A percentile compares a stretch with the other conserved stretches of the same genome.
These are phyloP conservation scores for Trichosphaerium sp. DNA, from an alignment of 78 protist species.

Conservation along the genomic window DNA sequence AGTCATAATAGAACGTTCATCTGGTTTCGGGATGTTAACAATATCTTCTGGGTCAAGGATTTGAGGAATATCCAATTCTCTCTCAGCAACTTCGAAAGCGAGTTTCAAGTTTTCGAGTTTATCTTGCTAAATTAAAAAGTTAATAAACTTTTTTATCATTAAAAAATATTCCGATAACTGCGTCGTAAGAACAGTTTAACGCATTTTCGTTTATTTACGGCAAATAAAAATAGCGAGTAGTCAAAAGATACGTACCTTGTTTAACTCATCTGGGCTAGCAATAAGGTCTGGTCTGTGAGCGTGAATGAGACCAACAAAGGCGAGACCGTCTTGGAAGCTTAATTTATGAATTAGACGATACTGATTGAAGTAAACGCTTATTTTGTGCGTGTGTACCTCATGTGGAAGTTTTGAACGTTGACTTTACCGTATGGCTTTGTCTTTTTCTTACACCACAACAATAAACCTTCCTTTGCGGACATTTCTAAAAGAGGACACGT, in stretches of 20 bases:
- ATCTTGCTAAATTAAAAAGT: slow-evolving; percentile 24
- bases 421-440: slow-evolving; percentile 31
- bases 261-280: slow-evolving; percentile 2
- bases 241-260: not conserved
- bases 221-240: not conserved
- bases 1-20: slow-evolving; percentile 75
- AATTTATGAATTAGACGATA: too few species aligned
- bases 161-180: too few species aligned
- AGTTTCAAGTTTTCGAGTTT: slow-evolving; percentile 41
- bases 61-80: slow-evolving; percentile 54
- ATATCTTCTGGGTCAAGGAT: slow-evolving; percentile 66
- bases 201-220: too few species aligned
- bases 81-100: slow-evolving; percentile 71
- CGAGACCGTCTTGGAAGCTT: slow-evolving; percentile 57
- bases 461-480: slow-evolving; percentile 57
- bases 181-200: too few species aligned
- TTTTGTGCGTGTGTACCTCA: slow-evolving; percentile 27
- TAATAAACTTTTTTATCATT: too few species aligned
- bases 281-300: slow-evolving; percentile 51
- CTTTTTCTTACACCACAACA: slow-evolving; percentile 62
- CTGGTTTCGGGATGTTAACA: slow-evolving; percentile 52
- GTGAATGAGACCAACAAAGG: slow-evolving; percentile 61
- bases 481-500: slow-evolving; percentile 32
- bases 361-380: slow-evolving; percentile 11
- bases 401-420: slow-evolving; percentile 44